Conservation (phyloP, 2,329 filamentous ascomycete genomes). For the Arachnomyces sp. region DNA sequence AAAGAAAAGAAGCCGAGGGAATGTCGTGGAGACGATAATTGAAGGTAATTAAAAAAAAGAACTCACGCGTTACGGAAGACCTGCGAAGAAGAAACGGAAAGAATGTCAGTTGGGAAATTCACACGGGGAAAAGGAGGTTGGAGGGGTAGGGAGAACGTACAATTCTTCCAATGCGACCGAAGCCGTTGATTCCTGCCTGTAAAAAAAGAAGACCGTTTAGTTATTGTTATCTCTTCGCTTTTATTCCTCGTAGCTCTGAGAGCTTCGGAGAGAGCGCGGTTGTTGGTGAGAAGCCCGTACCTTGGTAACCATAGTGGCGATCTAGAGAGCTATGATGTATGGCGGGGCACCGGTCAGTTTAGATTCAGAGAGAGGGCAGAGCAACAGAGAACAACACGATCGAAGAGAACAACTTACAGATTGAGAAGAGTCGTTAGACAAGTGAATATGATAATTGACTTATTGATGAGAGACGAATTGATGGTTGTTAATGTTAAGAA, state of each 20-base stretch:
- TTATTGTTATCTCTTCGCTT: background rate
- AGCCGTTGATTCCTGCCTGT: slow-evolving; percentile 98
- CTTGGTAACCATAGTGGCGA: slow-evolving; percentile 14
- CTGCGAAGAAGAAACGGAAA: slow-evolving; percentile 18
- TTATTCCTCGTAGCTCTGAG: slow-evolving; percentile 7
- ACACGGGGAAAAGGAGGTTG: slow-evolving; percentile 5
- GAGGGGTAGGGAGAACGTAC: slow-evolving; percentile 32
- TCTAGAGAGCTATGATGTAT: slow-evolving; percentile 1
- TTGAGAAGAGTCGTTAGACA: slow-evolving; percentile 6
- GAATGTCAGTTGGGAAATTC: slow-evolving; percentile 19
- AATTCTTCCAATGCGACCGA: slow-evolving; percentile 98
- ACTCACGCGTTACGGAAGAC: slow-evolving; percentile 94
- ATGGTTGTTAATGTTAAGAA: slow-evolving; percentile 1
- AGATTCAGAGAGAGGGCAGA: slow-evolving; percentile 5
- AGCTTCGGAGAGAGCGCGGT: slow-evolving; percentile 31
- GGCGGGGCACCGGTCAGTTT: slow-evolving; percentile 24
- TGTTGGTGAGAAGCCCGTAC: slow-evolving; percentile 17
- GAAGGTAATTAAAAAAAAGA: background rate
- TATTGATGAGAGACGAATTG: background rate
- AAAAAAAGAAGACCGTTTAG: slow-evolving; percentile 43
- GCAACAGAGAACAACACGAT: background rate
- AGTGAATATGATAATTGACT: background rate
- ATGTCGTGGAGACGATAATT: slow-evolving; percentile 4
- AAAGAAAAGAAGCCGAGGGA: slow-evolving; percentile 1
- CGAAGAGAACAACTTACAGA: slow-evolving; percentile 8